A percentile compares a stretch with the other conserved stretches of the same genome.
phyloP scores from a whole-genome alignment of 2,329 filamentous ascomycete genomes.

The Trichoderma afroharzianum region DNA sequence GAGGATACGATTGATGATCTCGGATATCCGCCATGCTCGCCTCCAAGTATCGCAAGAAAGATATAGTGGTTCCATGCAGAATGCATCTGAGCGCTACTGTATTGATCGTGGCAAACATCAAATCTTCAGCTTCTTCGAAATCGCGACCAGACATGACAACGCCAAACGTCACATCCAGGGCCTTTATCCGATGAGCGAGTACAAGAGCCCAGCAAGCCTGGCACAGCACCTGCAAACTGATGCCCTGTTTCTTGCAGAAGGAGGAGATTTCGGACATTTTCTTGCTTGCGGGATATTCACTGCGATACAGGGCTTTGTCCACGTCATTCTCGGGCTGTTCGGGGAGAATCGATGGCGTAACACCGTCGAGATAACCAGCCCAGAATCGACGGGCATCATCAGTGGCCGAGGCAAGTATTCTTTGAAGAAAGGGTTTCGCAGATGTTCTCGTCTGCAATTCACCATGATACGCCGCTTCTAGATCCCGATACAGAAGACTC shows the following conservation, averaged over 20 bases:
- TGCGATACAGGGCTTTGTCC: slow-evolving; percentile 5
- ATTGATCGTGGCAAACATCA: slow-evolving; percentile 90
- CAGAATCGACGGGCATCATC: slow-evolving; percentile 56
- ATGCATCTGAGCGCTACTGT: slow-evolving; percentile 73
- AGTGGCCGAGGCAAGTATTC: slow-evolving; percentile 22
- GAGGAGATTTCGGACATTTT: slow-evolving; percentile 27
- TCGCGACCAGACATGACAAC: slow-evolving; percentile 83
- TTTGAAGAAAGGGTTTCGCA: slow-evolving; percentile 50
- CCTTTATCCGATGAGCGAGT: slow-evolving; percentile 58
- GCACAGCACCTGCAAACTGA: slow-evolving; percentile 74
- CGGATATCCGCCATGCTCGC: slow-evolving; percentile 61
- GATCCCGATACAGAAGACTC: slow-evolving; percentile 66
- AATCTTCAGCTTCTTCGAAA: slow-evolving; percentile 59
- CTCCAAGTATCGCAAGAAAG: slow-evolving; percentile 72
- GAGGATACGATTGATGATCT: slow-evolving; percentile 72
- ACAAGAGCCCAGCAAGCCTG: slow-evolving; percentile 73
- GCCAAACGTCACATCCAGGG: slow-evolving; percentile 77
- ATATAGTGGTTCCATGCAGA: slow-evolving; percentile 61
- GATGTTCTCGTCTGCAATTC: slow-evolving; percentile 39
- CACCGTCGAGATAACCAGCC: slow-evolving; percentile 60
- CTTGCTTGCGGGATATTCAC: slow-evolving; percentile 19
- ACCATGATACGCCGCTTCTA: slow-evolving; percentile 60
- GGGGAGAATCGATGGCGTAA: slow-evolving; percentile 35
- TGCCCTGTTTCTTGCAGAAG: slow-evolving; percentile 62
- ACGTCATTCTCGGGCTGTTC: neutral